Conservation (phyloP, 192 early-diverging fungal genomes). For the Backusella morwellensis region DNA sequence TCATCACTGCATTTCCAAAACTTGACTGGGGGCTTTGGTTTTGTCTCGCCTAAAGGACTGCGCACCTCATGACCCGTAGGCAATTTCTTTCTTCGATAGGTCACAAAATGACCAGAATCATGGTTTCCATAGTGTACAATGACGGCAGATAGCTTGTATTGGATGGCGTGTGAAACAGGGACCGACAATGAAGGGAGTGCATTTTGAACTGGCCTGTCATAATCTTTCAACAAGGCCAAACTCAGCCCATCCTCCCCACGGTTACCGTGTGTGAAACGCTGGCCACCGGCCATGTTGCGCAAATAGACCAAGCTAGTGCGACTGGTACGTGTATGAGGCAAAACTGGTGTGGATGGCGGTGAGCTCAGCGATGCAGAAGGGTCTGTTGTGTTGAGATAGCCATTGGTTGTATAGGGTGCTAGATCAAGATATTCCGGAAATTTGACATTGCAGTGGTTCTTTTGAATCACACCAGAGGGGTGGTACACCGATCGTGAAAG, state of each 20-base stretch:
- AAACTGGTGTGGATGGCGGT: not conserved
- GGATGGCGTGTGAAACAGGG: slow-evolving; percentile 23
- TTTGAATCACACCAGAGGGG: slow-evolving; percentile 64
- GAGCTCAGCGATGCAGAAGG: slow-evolving; percentile 19
- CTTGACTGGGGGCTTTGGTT: slow-evolving; percentile 22
- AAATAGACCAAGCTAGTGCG: slow-evolving; percentile 32
- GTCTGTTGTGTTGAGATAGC: slow-evolving; percentile 39
- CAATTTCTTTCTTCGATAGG: slow-evolving; percentile 68
- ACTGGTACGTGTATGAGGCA: slow-evolving; percentile 18
- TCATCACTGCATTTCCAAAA: slow-evolving; percentile 79
- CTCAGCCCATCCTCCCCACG: slow-evolving; percentile 13
- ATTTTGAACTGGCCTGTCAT: slow-evolving; percentile 17
- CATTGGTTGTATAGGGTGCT: slow-evolving; percentile 71
- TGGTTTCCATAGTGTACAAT: slow-evolving; percentile 86
- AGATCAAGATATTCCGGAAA: slow-evolving; percentile 77
- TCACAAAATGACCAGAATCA: slow-evolving; percentile 88
- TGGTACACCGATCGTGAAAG: slow-evolving; percentile 81
- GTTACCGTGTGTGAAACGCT: not conserved
- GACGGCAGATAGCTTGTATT: slow-evolving; percentile 75
- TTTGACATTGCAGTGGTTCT: slow-evolving; percentile 74
- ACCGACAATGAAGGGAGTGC: slow-evolving; percentile 15
- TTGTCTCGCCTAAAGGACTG: slow-evolving; percentile 6
- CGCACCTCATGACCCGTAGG: slow-evolving; percentile 36
- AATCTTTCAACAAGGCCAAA: slow-evolving; percentile 8
- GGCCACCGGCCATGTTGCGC: slow-evolving; percentile 25